These are phyloP conservation scores for Epichloe sylvatica DNA, from an alignment of 2,329 filamentous ascomycete genomes.

Conservation along the genomic window DNA sequence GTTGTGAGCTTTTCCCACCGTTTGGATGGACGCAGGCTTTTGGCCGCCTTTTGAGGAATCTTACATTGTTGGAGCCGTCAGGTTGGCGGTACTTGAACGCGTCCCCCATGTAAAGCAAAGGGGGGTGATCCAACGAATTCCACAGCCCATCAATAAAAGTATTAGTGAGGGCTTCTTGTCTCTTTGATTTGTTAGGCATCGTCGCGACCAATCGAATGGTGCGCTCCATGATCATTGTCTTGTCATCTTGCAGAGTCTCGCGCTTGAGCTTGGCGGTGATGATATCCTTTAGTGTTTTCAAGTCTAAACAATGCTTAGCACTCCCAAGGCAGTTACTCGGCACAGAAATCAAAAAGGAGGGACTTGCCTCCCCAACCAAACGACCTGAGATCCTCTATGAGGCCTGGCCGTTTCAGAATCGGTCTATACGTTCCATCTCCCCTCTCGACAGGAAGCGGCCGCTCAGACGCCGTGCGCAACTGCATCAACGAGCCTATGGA, in stretches of 20 bases:
- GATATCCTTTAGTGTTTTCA: slow-evolving; percentile 48
- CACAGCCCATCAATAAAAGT: slow-evolving; percentile 55
- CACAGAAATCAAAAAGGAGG: neutral
- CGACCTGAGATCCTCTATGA: slow-evolving; percentile 43
- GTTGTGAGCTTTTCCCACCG: neutral
- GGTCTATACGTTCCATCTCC: slow-evolving; percentile 47
- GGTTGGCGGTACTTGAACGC: slow-evolving; percentile 52
- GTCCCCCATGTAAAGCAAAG: slow-evolving; percentile 48
- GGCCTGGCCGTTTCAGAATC: slow-evolving; percentile 32
- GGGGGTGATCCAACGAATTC: slow-evolving; percentile 62
- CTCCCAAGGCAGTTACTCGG: neutral
- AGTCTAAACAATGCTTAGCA: slow-evolving; percentile 25
- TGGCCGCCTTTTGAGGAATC: slow-evolving; percentile 4
- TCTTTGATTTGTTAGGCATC: slow-evolving; percentile 47
- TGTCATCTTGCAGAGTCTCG: slow-evolving; percentile 52
- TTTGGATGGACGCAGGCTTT: neutral
- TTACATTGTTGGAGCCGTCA: slow-evolving; percentile 55
- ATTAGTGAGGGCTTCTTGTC: slow-evolving; percentile 50
- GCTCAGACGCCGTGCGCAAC: slow-evolving; percentile 33
- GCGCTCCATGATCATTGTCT: slow-evolving; percentile 63
- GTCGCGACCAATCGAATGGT: slow-evolving; percentile 56
- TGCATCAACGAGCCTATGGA: slow-evolving; percentile 16
- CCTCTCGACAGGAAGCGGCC: slow-evolving; percentile 49
- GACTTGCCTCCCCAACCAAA: slow-evolving; percentile 33
- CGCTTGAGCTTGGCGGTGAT: slow-evolving; percentile 50